Conservation (phyloP, 306 rosid species). For the Prunus mongolica region DNA sequence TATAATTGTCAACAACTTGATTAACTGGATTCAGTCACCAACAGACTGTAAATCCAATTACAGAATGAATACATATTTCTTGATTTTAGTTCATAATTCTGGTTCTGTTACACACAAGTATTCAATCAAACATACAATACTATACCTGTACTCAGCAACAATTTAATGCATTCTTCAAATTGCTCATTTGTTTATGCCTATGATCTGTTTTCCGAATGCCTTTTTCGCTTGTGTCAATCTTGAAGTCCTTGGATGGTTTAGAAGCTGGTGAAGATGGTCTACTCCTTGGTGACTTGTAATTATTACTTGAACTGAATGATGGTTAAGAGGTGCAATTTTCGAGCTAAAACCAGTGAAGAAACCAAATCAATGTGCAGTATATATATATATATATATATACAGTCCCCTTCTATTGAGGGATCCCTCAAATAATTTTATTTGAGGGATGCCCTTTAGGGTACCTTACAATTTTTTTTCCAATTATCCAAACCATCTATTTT, state of each 20-base stretch:
- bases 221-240: neutral
- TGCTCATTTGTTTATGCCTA: neutral
- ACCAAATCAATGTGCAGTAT: too few relatives aligned
- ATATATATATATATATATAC: too few relatives aligned
- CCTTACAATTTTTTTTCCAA: too few relatives aligned
- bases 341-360: too few relatives aligned
- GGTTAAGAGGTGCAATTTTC: too few relatives aligned
- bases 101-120: neutral
- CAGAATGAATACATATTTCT: neutral
- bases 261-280: too few relatives aligned
- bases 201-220: neutral
- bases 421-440: too few relatives aligned
- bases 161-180: neutral
- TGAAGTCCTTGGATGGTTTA: neutral
- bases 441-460: too few relatives aligned
- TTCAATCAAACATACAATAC: neutral
- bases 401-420: too few relatives aligned
- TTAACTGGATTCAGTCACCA: neutral
- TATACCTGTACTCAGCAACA: neutral
- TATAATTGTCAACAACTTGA: conserved; percentile 3
- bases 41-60: neutral
- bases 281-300: too few relatives aligned
- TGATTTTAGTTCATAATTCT: neutral
- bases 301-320: too few relatives aligned
- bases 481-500: too few relatives aligned